Evolutionary conservation across 352 stramenopile species (phyloP), one percentile per base, ranked within the genome.

Genomic region (Globisporangium acanthophoron): DNA sequence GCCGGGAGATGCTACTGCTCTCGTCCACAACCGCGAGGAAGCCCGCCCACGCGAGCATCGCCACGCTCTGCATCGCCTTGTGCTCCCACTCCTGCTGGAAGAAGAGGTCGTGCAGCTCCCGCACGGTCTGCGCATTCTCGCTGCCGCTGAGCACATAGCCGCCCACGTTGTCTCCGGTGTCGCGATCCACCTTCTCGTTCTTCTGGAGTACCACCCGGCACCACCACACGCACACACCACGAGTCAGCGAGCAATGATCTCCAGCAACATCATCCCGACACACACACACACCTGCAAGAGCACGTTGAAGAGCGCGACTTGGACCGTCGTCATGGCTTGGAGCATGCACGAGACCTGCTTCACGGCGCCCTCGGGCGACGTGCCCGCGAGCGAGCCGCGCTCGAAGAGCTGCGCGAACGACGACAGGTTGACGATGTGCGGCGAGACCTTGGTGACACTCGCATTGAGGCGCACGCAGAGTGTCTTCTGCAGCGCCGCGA

Each of bases 341-440:
- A 94, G 57, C 67, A 90, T 85, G 58, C 74, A 92, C 37, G 80
- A 75, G 5, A 90, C 76, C 61, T 92, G 80, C 74, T 85, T 84
- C 31, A 90, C 80, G 0, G 72, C 74, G 48, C 74, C 75, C 56
- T 89, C 75, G 0, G 80, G 82, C 8, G 78, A 86, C 44, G 76
- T 82, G 11, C 76, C 78, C 24, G 75, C 76, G 8, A 88, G 60
- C 16, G 71, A 89, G 40, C 76, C 76, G 44, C 76, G 76, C 60
- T 89, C 76, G 62, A 88, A 89, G 11, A 92, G 67, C 70, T 92
- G 80, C 5, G 70, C 64, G 54, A 90, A 87, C 48, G 79, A 84
- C 54, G 79, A 86, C 0, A 92, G 63, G 65, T 92, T 92, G 24
- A 92, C 80, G 62, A 92, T 90, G 58, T 92, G 80, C 50, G 82